Evolutionary conservation across 139 green algal genomes (phyloP).

Genomic region (Ettlia oleoabundans): DNA sequence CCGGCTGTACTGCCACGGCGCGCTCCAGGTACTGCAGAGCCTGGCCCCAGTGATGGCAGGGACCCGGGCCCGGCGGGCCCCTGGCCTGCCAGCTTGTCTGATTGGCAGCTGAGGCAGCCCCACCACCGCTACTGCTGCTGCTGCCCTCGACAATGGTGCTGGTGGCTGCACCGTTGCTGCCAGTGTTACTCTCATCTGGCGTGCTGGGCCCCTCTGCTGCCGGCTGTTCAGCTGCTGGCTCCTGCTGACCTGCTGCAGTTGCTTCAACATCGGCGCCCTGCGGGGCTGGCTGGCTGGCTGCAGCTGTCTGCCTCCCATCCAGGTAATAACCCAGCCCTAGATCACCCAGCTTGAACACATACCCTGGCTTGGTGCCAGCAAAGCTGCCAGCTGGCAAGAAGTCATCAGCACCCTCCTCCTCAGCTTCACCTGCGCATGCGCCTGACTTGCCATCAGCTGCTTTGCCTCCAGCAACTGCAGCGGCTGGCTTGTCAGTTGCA

Average conservation of each 20-base stretch:
- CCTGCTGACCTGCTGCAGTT: neutral
- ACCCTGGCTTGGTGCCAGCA: slow-evolving; percentile 36
- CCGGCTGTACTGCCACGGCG: slow-evolving; percentile 29
- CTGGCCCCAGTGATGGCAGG: slow-evolving; percentile 70
- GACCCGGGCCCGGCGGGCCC: neutral
- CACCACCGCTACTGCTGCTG: neutral
- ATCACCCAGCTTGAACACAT: slow-evolving; percentile 43
- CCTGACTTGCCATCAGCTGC: too few species aligned
- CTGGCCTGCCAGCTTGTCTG: too few species aligned
- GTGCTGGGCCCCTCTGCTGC: too few species aligned
- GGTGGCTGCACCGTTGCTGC: too few species aligned
- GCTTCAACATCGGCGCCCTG: too few species aligned
- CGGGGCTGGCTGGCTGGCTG: neutral
- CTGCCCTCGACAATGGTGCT: too few species aligned
- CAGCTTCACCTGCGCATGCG: neutral
- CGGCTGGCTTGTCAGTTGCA: too few species aligned
- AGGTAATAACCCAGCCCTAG: slow-evolving; percentile 51
- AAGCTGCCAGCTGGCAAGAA: slow-evolving; percentile 31
- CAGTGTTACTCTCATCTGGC: too few species aligned
- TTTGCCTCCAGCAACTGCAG: too few species aligned
- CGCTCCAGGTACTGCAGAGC: slow-evolving; percentile 80
- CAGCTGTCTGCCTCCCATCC: neutral
- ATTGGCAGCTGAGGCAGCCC: too few species aligned
- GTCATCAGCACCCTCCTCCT: neutral
- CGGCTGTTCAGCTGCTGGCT: too few species aligned